Evolutionary conservation across 768 basidiomycete genomes (phyloP), one percentile per base, ranked within the genome.

Genomic region (Lentinula guzmanii): DNA sequence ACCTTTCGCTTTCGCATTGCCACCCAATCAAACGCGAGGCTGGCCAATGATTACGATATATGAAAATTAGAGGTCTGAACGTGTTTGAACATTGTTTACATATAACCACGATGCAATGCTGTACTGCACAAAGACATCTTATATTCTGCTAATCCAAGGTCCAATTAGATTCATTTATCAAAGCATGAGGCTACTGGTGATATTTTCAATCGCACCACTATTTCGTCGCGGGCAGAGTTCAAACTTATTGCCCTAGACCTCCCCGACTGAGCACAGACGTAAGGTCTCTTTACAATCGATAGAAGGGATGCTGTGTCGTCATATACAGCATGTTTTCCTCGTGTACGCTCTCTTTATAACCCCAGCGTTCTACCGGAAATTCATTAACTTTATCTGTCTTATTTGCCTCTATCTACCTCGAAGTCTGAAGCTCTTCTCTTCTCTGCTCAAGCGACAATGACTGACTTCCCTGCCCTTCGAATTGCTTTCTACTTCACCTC

Each of bases 401-500:
- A n/a, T 11, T 9, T 11, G 8, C 21, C n/a, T 48, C 46, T n/a
- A 24, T 24, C 46, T 16, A 48, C 21, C 21, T 24, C 11, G 1
- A 24, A 48, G 21, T 24, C 18, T 41, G 2, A 21, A 37, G 9
- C 15, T 4, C 5, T 10, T 6, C 39, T 24, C 41, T 31, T 6
- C 9, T 11, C 13, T 55, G 41, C 34, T 9, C 63, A 52, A 41
- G 6, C 52, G 35, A 63, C 37, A 1, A 74, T 74, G 71, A 66
- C 71, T 61, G 66, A 69, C 57, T 58, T 72, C 43, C 69, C 67
- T 42, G 68, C 72, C 34, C 60, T 81, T 39, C 78, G 82, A 51
- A 71, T 77, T 52, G 64, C 74, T 13, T 71, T 82, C 62, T 83
- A 83, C 62, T 68, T 70, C 43, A 61, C 74, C 53, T 68, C 82